Evolutionary conservation across 176 grass and related monocot species (phyloP), one percentile per base, ranked within the genome.

Genomic region (Rhynchospora breviuscula): DNA sequence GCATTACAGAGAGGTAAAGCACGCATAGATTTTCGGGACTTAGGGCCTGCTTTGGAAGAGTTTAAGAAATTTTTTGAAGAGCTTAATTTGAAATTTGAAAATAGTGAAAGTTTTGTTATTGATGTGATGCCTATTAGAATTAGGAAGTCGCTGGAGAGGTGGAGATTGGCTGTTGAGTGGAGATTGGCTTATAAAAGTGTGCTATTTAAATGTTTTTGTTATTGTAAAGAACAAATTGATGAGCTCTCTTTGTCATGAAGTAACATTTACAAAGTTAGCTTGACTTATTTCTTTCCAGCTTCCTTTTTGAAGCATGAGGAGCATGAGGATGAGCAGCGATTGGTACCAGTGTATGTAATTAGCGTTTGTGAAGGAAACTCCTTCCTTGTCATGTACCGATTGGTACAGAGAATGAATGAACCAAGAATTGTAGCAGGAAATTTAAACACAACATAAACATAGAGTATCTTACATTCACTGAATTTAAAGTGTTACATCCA

Each of bases 91-190:
- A 62, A 86, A 61, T 49, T 89, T 65, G 88, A 95, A 79, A 68
- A 49, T 56, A 59, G 21, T 29, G 62, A 80, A 61, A 63, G 11
- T 1, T 80, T 43, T 75, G 47, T 59, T 80, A 9, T 75, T n/a
- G 54, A 17, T 84, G 48, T 81, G 65, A 67, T 97, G 19, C 84
- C 83, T 0, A 47, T 48, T 44, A 91, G 58, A 51, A 66, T 88
- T 81, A 23, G 74, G 10, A 91, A 57, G 54, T 91, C 88, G 40
- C 47, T 97, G 9, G 86, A 98, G 72, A 94, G 92, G 85, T 98
- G 92, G 92, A 82, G 86, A 98, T 92, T 91, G 63, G 92, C 90
- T 8, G 74, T 93, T 15, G 87, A 87, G 19, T 98, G 90, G 91
- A 94, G 94, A 92, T 91, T 81, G 47, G 91, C 35, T 63, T 93